phyloP scores from a whole-genome alignment of 2,329 filamentous ascomycete genomes.

The Cytospora leucostoma region DNA sequence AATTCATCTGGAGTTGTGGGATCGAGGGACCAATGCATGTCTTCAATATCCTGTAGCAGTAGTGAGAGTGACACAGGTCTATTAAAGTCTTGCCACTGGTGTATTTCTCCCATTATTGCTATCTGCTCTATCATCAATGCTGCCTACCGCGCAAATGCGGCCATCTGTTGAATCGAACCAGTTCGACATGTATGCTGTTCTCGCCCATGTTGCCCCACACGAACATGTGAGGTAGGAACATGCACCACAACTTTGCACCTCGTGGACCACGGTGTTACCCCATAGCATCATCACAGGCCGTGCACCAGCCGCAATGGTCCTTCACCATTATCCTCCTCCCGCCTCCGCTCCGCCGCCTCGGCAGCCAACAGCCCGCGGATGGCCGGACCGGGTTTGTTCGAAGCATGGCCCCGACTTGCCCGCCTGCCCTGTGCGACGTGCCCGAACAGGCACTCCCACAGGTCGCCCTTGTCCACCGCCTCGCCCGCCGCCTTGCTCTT shows the following conservation, averaged over 20 bases:
- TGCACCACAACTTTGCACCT: neutral
- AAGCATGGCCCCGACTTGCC: constrained; percentile 1
- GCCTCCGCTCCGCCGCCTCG: constrained; percentile 46
- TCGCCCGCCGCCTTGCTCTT: constrained; percentile 75
- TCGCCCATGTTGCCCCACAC: neutral
- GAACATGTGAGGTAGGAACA: neutral
- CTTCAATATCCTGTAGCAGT: neutral
- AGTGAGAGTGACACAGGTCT: neutral
- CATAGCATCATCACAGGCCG: constrained; percentile 1
- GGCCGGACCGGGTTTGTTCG: constrained; percentile 18
- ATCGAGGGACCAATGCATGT: neutral
- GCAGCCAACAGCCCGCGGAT: constrained; percentile 45
- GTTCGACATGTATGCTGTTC: neutral
- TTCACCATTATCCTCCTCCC: constrained; percentile 17
- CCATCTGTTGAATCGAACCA: neutral
- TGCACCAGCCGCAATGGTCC: constrained; percentile 4
- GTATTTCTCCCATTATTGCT: neutral
- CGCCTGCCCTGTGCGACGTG: constrained; percentile 39
- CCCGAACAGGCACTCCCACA: constrained; percentile 90
- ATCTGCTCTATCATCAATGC: neutral
- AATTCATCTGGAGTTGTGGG: neutral
- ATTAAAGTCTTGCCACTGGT: neutral
- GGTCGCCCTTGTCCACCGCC: constrained; percentile 72
- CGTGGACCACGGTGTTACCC: neutral
- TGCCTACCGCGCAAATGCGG: neutral